Evolutionary conservation across 192 early-diverging fungal genomes (phyloP).

Genomic region (Coemansia sp.): DNA sequence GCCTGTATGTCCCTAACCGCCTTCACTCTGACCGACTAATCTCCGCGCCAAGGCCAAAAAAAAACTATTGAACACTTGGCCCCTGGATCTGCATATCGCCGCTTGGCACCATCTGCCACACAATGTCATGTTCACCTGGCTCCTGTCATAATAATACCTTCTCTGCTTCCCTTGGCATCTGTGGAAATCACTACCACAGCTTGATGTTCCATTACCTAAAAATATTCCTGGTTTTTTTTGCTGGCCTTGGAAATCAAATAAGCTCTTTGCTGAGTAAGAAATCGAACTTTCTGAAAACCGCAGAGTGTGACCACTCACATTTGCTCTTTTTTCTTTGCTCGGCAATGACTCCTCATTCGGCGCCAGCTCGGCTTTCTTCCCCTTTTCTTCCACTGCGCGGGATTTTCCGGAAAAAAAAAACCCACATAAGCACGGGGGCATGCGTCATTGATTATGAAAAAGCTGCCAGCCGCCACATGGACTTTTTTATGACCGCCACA

Average conservation of each 20-base stretch:
- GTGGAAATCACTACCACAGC: neutral
- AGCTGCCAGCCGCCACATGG: neutral
- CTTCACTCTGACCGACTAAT: neutral
- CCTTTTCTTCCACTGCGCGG: neutral
- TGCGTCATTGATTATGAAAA: neutral
- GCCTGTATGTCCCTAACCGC: neutral
- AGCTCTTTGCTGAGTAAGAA: neutral
- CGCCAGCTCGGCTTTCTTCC: neutral
- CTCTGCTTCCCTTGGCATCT: neutral
- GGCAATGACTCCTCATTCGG: slow-evolving; percentile 5
- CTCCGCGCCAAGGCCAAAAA: neutral
- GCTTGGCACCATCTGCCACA: neutral
- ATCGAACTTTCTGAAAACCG: too few species aligned
- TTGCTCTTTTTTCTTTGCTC: neutral
- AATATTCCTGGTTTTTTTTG: neutral
- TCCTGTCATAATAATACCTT: neutral
- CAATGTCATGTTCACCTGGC: neutral
- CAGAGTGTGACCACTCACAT: too few species aligned
- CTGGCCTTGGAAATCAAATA: neutral
- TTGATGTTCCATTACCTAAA: neutral
- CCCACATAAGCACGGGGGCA: too few species aligned
- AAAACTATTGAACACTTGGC: neutral
- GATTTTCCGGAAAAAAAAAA: neutral
- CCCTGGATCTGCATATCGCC: neutral
- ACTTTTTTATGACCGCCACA: neutral